A percentile compares a stretch with the other conserved stretches of the same genome.
Conservation (phyloP, 2,329 filamentous ascomycete species). For the Phaeoacremonium minimum region DNA sequence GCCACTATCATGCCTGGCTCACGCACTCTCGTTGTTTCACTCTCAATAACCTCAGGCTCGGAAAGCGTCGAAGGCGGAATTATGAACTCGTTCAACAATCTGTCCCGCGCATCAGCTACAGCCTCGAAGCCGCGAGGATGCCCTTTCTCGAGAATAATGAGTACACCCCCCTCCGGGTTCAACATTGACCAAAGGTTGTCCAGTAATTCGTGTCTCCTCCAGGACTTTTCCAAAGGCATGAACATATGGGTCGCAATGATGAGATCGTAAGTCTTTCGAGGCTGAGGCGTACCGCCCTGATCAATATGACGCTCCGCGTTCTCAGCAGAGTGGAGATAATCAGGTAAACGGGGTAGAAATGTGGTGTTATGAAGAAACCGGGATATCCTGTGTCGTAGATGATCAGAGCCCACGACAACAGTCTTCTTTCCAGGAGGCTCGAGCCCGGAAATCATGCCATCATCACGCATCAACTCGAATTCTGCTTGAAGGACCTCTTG, state of each 20-base stretch:
- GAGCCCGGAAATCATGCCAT: slow-evolving; percentile 33
- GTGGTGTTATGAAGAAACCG: slow-evolving; percentile 81
- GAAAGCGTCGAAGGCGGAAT: slow-evolving; percentile 46
- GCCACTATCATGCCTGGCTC: slow-evolving; percentile 63
- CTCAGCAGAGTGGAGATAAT: slow-evolving; percentile 67
- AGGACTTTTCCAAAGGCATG: slow-evolving; percentile 70
- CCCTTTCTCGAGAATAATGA: slow-evolving; percentile 87
- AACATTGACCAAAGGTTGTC: slow-evolving; percentile 88
- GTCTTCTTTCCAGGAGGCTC: slow-evolving; percentile 68
- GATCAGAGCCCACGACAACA: slow-evolving; percentile 72
- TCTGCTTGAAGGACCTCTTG: slow-evolving; percentile 75
- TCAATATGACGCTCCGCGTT: slow-evolving; percentile 57
- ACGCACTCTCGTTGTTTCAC: slow-evolving; percentile 37
- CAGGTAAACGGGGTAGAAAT: slow-evolving; percentile 86
- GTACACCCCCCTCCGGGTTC: slow-evolving; percentile 76
- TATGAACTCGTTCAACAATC: slow-evolving; percentile 73
- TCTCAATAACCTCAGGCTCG: slow-evolving; percentile 33
- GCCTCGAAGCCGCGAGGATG: slow-evolving; percentile 89
- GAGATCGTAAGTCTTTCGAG: slow-evolving; percentile 79
- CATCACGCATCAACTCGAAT: slow-evolving; percentile 65
- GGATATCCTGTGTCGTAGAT: slow-evolving; percentile 71
- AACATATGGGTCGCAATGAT: slow-evolving; percentile 86
- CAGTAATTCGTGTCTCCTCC: slow-evolving; percentile 71
- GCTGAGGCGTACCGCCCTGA: slow-evolving; percentile 46
- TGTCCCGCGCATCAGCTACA: slow-evolving; percentile 76